These are phyloP conservation scores for Jatropha multifida DNA, from an alignment of 441 rosid species.

Conservation along the genomic window DNA sequence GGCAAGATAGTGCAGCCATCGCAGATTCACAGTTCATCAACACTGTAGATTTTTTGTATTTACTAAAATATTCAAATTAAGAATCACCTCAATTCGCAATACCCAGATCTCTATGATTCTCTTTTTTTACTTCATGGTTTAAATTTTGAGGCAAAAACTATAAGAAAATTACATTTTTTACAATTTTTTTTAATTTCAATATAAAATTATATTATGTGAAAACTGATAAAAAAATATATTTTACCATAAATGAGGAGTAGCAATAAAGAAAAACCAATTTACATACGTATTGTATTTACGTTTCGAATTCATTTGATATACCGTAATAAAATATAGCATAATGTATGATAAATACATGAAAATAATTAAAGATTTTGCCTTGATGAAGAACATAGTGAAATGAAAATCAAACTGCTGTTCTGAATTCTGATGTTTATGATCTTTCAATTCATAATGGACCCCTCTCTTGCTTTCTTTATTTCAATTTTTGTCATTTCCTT, in stretches of 20 bases:
- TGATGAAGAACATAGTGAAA: background rate
- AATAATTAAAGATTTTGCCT: background rate
- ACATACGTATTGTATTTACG: too few species aligned
- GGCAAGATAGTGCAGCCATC: background rate
- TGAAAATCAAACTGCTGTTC: background rate
- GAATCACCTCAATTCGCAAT: background rate
- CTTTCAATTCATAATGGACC: constrained; percentile 4
- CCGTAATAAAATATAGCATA: too few species aligned
- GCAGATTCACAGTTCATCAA: background rate
- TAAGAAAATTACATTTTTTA: too few species aligned
- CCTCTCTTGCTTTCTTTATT: background rate
- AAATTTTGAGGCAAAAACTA: background rate
- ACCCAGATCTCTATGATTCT: background rate
- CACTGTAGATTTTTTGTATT: background rate
- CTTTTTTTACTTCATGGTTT: background rate
- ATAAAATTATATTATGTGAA: too few species aligned
- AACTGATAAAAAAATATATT: too few species aligned
- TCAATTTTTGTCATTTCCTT: background rate
- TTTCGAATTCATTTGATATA: too few species aligned
- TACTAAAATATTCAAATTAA: background rate
- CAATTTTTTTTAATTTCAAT: too few species aligned
- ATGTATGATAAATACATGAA: too few species aligned
- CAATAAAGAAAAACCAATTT: too few species aligned
- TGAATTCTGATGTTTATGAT: background rate
- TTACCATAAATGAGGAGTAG: too few species aligned